A percentile compares a stretch with the other conserved stretches of the same genome.
These are phyloP conservation scores for Salvia hispanica DNA, from an alignment of 257 asterid species.

Conservation along the genomic window DNA sequence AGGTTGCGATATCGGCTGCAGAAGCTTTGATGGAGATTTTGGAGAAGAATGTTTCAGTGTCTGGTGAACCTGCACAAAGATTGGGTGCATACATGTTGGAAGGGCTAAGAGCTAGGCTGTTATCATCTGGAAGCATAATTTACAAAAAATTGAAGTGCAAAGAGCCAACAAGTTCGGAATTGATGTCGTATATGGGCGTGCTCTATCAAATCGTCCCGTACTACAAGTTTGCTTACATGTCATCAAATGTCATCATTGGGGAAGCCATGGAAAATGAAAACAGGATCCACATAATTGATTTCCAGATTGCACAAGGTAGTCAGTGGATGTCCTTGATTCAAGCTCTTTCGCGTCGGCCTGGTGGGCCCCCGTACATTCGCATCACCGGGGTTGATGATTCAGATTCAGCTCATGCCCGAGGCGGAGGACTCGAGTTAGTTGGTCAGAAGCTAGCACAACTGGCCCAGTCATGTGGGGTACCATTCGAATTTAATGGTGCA, in stretches of 20 bases:
- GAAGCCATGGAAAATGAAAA: slow-evolving; percentile 78
- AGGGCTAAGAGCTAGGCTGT: slow-evolving; percentile 80
- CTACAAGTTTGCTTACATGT: slow-evolving; percentile 80
- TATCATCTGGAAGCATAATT: slow-evolving; percentile 85
- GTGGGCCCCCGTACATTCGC: slow-evolving; percentile 50
- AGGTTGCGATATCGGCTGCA: slow-evolving; percentile 53
- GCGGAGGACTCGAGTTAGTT: slow-evolving; percentile 80
- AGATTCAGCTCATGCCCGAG: slow-evolving; percentile 79
- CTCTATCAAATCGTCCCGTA: slow-evolving; percentile 80
- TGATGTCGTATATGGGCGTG: slow-evolving; percentile 83
- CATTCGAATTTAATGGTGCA: slow-evolving; percentile 76
- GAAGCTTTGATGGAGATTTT: slow-evolving; percentile 66
- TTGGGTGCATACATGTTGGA: slow-evolving; percentile 89
- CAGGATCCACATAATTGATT: slow-evolving; percentile 78
- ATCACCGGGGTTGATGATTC: slow-evolving; percentile 57
- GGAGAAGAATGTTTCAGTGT: slow-evolving; percentile 75
- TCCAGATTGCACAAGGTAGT: slow-evolving; percentile 94
- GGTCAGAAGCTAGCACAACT: slow-evolving; percentile 62
- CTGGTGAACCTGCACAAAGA: slow-evolving; percentile 89
- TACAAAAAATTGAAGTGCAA: slow-evolving; percentile 86
- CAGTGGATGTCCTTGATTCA: slow-evolving; percentile 74
- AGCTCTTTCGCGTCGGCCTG: slow-evolving; percentile 45
- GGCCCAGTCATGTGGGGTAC: slow-evolving; percentile 71
- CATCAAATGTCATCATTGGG: slow-evolving; percentile 68
- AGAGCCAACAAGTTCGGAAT: slow-evolving; percentile 78